Base-by-base conservation (phyloP, 106 monocot genomes). In the Narthecium ossifragum region DNA sequence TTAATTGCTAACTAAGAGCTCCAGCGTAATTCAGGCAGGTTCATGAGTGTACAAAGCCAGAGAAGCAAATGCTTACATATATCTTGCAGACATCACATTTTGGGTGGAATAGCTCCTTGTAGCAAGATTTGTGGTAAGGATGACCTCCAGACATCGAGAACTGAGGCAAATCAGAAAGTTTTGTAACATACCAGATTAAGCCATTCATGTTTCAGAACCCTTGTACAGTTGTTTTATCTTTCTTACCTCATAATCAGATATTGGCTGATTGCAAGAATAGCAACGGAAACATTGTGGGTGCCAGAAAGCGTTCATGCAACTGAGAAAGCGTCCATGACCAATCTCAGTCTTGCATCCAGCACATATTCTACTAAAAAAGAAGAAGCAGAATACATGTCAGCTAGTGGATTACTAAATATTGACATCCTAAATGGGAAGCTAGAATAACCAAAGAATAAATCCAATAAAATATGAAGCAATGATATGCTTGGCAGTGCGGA, bases 61-160 rank as follows among this genome's bases (percentile, higher is more conserved):
- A 30, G 4, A 30, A 15, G 47, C 24, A 51, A 70, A 59, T 20
- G 75, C 87, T 84, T 72, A 93, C 84, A 79, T 79, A 85, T 34
- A 71, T 56, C 37, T 79, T 75, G 72, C 92, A 88, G 21, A 93
- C 90, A 78, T 94, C 94, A 63, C 90, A 94, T 69, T 90, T 94
- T 48, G 89, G 89, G 40, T 86, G 86, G 67, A 71, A 83, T 8
- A 70, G 77, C 28, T 94, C 83, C 59, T 71, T 77, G 73, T 83
- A 84, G 68, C 94, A 94, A 12, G 74, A 74, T 57, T 70, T 84
- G 65, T 94, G 94, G 70, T 94, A 83, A 28, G 86, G 94, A 45
- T 75, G 69, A 73, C 84, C 53, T 22, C 73, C 83, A 25, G 71
- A 66, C 86, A 94, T 78, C 8, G 86, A 83, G 62, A 86, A 90